These are phyloP conservation scores for Haematococcus lacustris DNA, from an alignment of 139 green algal genomes.

Conservation along the genomic window DNA sequence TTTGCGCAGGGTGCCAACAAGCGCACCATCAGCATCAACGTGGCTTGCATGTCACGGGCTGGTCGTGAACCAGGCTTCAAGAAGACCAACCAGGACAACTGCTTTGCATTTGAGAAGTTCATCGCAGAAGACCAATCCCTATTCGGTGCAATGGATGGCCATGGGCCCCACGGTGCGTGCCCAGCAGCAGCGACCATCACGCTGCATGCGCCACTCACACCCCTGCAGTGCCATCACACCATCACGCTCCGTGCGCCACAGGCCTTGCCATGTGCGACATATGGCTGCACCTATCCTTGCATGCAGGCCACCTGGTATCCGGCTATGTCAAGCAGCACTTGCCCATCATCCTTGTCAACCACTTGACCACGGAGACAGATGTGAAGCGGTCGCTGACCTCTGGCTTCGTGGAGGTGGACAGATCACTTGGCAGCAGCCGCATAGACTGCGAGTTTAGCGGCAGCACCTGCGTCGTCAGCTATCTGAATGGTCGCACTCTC, in stretches of 20 bases:
- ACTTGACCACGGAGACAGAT: conserved; percentile 42
- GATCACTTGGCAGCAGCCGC: conserved; percentile 29
- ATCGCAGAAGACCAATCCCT: conserved; percentile 66
- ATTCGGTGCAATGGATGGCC: conserved; percentile 77
- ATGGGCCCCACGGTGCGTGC: conserved; percentile 69
- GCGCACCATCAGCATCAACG: conserved; percentile 27
- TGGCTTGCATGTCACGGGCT: conserved; percentile 68
- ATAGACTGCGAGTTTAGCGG: conserved; percentile 81
- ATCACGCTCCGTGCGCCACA: neutral
- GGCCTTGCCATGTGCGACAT: no score
- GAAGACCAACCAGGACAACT: conserved; percentile 87
- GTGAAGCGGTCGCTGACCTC: conserved; percentile 34
- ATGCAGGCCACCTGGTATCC: conserved; percentile 70
- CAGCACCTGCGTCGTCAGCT: conserved; percentile 63
- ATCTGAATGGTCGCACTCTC: conserved; percentile 40
- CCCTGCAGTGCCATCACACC: neutral
- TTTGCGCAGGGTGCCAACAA: no score
- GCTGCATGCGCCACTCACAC: neutral
- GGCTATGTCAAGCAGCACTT: conserved; percentile 70
- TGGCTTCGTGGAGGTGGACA: conserved; percentile 66
- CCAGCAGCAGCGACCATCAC: neutral
- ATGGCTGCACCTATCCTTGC: no score
- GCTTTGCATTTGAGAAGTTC: conserved; percentile 78
- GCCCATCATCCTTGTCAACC: conserved; percentile 63
- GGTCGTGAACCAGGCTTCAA: conserved; percentile 72